Conservation (phyloP, 2,329 filamentous ascomycete species). For the Penicillium sp. region DNA sequence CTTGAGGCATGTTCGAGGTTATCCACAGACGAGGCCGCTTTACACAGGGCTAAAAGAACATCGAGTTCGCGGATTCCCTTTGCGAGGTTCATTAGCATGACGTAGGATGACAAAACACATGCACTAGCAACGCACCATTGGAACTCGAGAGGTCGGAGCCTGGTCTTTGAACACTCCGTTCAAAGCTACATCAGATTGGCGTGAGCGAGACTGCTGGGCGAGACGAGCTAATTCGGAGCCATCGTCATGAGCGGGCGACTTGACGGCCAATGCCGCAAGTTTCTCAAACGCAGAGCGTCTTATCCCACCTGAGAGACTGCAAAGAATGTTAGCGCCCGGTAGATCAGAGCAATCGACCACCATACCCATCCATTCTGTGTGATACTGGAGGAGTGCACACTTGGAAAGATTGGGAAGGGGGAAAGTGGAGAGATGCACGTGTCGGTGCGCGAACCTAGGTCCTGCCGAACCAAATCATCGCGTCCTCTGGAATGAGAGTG, state of each 20-base stretch:
- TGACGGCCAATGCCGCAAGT: slow-evolving; percentile 43
- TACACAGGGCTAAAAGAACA: slow-evolving; percentile 85
- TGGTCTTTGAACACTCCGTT: slow-evolving; percentile 39
- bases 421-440: slow-evolving; percentile 11
- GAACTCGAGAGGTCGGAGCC: slow-evolving; percentile 37
- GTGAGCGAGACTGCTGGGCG: slow-evolving; percentile 28
- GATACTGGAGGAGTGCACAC: not conserved
- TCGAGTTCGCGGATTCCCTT: slow-evolving; percentile 88
- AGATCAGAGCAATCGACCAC: not conserved
- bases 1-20: slow-evolving; percentile 70
- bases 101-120: not conserved
- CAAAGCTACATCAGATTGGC: slow-evolving; percentile 28
- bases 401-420: not conserved
- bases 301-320: slow-evolving; percentile 34
- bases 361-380: slow-evolving; percentile 35
- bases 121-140: slow-evolving; percentile 34
- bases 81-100: slow-evolving; percentile 17
- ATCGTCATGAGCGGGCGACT: slow-evolving; percentile 26
- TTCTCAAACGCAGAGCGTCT: slow-evolving; percentile 45
- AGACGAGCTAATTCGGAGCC: slow-evolving; percentile 39
- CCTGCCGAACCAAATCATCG: not conserved
- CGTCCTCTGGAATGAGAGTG: not conserved
- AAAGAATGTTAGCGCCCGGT: slow-evolving; percentile 10
- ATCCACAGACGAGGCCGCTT: slow-evolving; percentile 74
- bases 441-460: slow-evolving; percentile 14